Evolutionary conservation across 371 early-diverging fungal species (phyloP).

Genomic region (Nematocida minor): DNA sequence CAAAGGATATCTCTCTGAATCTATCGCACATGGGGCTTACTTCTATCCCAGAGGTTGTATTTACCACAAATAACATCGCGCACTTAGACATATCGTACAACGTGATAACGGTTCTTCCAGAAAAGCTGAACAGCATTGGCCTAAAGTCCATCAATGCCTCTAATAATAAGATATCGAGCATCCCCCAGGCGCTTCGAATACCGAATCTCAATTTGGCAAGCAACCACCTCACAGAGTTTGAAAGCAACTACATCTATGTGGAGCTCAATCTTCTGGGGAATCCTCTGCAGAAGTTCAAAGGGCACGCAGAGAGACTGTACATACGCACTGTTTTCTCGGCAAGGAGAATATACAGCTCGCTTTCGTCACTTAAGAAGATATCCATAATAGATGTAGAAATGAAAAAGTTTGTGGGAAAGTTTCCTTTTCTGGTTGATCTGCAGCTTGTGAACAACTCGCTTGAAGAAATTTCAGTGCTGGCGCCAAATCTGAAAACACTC

Average conservation of each 20-base stretch:
- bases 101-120: background rate
- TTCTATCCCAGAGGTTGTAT: slow-evolving; percentile 6
- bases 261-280: slow-evolving; percentile 37
- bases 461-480: slow-evolving; percentile 12
- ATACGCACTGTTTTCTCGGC: slow-evolving; percentile 1
- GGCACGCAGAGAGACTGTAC: slow-evolving; percentile 2
- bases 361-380: slow-evolving; percentile 2
- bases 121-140: background rate
- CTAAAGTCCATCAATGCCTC: slow-evolving; percentile 28
- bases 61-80: background rate
- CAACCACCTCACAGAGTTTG: slow-evolving; percentile 26
- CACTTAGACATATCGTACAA: slow-evolving; percentile 35
- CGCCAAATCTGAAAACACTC: slow-evolving; percentile 23
- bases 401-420: slow-evolving; percentile 38
- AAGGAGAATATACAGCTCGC: background rate
- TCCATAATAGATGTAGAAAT: slow-evolving; percentile 35
- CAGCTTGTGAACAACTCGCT: slow-evolving; percentile 33
- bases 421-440: slow-evolving; percentile 21
- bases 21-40: slow-evolving; percentile 26
- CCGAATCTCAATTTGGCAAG: slow-evolving; percentile 27
- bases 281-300: slow-evolving; percentile 19
- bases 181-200: background rate
- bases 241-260: background rate
- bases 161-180: slow-evolving; percentile 12
- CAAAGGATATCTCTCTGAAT: background rate